Base-by-base conservation (phyloP, 805 yeast genomes). In the Candida golubevii region DNA sequence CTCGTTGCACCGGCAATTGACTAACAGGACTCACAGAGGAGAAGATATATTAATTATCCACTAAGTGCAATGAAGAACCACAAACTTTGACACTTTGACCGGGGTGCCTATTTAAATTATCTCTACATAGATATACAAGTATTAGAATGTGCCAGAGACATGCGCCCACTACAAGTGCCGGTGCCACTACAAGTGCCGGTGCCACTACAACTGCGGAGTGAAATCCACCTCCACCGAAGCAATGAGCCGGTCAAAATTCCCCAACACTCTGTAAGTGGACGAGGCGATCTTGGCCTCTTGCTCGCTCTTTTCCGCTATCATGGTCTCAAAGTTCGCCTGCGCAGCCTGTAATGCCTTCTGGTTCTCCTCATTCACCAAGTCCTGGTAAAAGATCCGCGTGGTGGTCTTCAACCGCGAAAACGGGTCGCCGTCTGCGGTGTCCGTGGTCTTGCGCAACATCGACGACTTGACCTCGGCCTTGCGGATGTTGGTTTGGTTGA, bases 391-490 rank as follows among this genome's bases (percentile, higher is more conserved):
- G 48, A 88, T 80, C 57, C 87, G 79, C 1, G 97, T 87, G 49
- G 82, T 85, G 1, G 98, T 91, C 61, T 87, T 84, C 59, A 93
- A 77, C 62, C 98, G 81, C 53, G 85, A 80, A 65, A 93, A 93
- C 18, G 99, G 98, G 67, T 93, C 87, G 8, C 72, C 72, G 55
- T 74, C 79, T 42, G 78, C 72, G 45, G 66, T 66, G 35, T 55
- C 70, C 44, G 73, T 52, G 12, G 51, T 39, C 54, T 66, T 79
- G 53, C 82, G 76, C 60, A 67, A 70, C 42, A 78, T 83, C 15
- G 77, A 74, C 38, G 85, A 80, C 54, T 72, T 72, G 35, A 80
- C 65, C 61, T 90, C 97, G 0, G 96, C 97, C 56, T 77, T 75
- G 58, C 95, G 82, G 54, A 89, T 80, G 38, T 78, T 79, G 41